Percentiles rank a stretch among this genome's conserved stretches.
Conservation (phyloP, 306 rosid genomes). For the Senna siamea region DNA sequence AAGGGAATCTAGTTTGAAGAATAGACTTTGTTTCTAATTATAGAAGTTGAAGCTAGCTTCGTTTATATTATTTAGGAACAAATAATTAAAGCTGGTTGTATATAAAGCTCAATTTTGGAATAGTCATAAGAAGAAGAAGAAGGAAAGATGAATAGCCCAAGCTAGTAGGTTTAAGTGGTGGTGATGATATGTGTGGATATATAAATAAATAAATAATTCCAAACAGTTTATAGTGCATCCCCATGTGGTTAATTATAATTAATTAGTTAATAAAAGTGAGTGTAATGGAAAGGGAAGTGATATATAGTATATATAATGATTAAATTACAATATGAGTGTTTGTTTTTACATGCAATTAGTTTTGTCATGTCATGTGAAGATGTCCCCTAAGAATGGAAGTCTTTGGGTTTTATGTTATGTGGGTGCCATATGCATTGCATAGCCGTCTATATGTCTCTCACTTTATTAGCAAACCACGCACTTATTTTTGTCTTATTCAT, state of each 20-base stretch:
- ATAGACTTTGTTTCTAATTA: conserved; percentile 1
- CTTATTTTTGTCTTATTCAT: conserved; percentile 57
- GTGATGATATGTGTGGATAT: background rate
- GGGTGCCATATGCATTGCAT: conserved; percentile 40
- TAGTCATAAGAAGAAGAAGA: background rate
- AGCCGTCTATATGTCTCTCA: conserved; percentile 50
- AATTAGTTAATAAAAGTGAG: background rate
- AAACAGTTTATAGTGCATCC: background rate
- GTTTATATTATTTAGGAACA: background rate
- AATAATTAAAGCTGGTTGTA: background rate
- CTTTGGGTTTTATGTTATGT: conserved; percentile 52
- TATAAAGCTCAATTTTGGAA: conserved; percentile 27
- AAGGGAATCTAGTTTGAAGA: conserved; percentile 28
- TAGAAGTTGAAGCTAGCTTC: conserved; percentile 24
- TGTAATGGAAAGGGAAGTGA: conserved; percentile 33
- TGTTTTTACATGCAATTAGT: conserved; percentile 7
- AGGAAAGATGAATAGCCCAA: background rate
- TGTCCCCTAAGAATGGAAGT: conserved; percentile 49
- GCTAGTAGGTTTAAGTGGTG: background rate
- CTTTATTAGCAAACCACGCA: conserved; percentile 47
- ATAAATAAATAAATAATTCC: background rate
- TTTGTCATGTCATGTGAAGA: conserved; percentile 64
- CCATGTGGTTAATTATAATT: conserved; percentile 22
- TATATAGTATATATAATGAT: conserved; percentile 6
- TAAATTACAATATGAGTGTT: conserved; percentile 24